phyloP scores from a whole-genome alignment of 805 yeast species.

The Saccharomycopsis sp. region DNA sequence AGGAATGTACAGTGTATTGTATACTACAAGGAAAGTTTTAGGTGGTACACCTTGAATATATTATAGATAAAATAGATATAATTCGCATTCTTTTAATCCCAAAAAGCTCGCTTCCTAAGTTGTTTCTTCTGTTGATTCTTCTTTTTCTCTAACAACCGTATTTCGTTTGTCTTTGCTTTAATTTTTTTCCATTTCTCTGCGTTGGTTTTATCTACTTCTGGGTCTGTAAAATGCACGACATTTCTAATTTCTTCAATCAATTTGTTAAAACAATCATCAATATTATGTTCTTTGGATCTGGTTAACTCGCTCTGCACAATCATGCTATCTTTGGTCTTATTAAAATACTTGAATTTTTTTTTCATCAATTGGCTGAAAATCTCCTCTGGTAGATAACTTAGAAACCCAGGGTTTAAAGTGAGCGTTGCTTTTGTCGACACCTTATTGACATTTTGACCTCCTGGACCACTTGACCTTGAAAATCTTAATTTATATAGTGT shows the following conservation, averaged over 20 bases:
- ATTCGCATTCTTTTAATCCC: too few relatives aligned
- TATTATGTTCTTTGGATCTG: conserved; percentile 53
- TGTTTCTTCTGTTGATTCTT: conserved; percentile 33
- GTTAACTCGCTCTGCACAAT: conserved; percentile 54
- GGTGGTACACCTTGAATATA: too few relatives aligned
- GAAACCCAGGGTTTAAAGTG: conserved; percentile 42
- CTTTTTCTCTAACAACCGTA: conserved; percentile 33
- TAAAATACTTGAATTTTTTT: conserved; percentile 43
- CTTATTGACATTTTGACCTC: conserved; percentile 84
- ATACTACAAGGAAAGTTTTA: too few relatives aligned
- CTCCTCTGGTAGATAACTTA: conserved; percentile 44
- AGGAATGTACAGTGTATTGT: too few relatives aligned
- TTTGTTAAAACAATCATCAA: conserved; percentile 53
- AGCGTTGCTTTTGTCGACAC: conserved; percentile 52
- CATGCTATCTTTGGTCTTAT: conserved; percentile 44
- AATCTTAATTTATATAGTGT: conserved; percentile 38
- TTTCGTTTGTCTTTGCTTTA: conserved; percentile 29
- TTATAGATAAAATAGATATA: too few relatives aligned
- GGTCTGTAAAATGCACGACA: conserved; percentile 37
- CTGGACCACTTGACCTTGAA: conserved; percentile 72
- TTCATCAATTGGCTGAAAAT: conserved; percentile 36
- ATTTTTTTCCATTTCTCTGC: conserved; percentile 43
- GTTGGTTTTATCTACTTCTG: conserved; percentile 40
- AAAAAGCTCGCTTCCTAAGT: conserved; percentile 24
- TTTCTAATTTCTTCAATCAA: conserved; percentile 45